Evolutionary conservation across 345 rosid species (phyloP).

Genomic region (Mangifera indica): DNA sequence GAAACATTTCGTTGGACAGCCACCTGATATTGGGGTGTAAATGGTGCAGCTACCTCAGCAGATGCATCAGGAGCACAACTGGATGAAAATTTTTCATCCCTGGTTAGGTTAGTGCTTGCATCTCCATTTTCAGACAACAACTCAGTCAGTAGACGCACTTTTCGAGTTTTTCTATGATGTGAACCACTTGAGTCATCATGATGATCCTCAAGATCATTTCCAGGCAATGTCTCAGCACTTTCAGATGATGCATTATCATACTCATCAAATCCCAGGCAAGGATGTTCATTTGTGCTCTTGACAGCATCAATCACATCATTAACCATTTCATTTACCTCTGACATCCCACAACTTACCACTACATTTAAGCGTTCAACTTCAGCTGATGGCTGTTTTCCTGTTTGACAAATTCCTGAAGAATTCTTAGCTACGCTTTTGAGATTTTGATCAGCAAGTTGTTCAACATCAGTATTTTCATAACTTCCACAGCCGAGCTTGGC

Average conservation of each 20-base stretch:
- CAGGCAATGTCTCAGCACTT: slow-evolving; percentile 43
- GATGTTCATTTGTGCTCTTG: slow-evolving; percentile 30
- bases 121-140: slow-evolving; percentile 48
- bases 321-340: slow-evolving; percentile 31
- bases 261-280: slow-evolving; percentile 40
- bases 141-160: slow-evolving; percentile 74
- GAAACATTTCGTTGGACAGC: slow-evolving; percentile 17
- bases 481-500: slow-evolving; percentile 21
- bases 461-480: slow-evolving; percentile 25
- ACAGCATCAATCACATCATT: slow-evolving; percentile 32
- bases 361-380: slow-evolving; percentile 26
- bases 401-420: slow-evolving; percentile 20
- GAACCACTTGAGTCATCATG: slow-evolving; percentile 36
- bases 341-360: slow-evolving; percentile 28
- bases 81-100: slow-evolving; percentile 36
- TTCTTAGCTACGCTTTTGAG: slow-evolving; percentile 13
- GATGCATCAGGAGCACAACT: slow-evolving; percentile 32
- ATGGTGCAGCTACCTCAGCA: slow-evolving; percentile 20
- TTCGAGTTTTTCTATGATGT: slow-evolving; percentile 62
- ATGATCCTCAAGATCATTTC: slow-evolving; percentile 23
- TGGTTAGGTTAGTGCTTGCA: slow-evolving; percentile 22
- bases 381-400: slow-evolving; percentile 25
- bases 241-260: slow-evolving; percentile 49
- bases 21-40: slow-evolving; percentile 24
- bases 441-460: slow-evolving; percentile 21